phyloP scores from a whole-genome alignment of 2,329 filamentous ascomycete species.

The Penicillium sp. region DNA sequence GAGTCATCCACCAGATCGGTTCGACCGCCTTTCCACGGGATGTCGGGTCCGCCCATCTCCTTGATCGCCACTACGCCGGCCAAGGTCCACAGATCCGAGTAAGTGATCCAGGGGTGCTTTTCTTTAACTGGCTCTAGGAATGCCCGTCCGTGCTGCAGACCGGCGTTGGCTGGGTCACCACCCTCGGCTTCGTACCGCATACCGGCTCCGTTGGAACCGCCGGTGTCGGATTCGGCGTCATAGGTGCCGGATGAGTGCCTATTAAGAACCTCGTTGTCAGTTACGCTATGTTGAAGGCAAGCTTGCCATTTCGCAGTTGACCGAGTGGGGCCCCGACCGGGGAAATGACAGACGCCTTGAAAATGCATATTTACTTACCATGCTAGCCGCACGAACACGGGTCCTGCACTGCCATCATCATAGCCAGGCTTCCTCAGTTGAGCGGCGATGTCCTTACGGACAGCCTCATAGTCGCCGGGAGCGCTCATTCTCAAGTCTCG shows the following conservation, averaged over 20 bases:
- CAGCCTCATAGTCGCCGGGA: conserved; percentile 46
- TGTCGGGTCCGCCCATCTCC: conserved; percentile 59
- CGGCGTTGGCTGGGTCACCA: conserved; percentile 64
- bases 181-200: conserved; percentile 66
- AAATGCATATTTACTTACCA: conserved; percentile 46
- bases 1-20: conserved; percentile 63
- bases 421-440: conserved; percentile 61
- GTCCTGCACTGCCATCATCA: conserved; percentile 64
- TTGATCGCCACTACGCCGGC: conserved; percentile 59
- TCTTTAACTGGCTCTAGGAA: conserved; percentile 64
- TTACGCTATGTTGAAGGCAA: background rate
- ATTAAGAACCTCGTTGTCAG: background rate
- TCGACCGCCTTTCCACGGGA: conserved; percentile 58
- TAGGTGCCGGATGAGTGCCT: conserved; percentile 66
- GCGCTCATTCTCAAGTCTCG: conserved; percentile 35
- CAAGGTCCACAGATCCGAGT: conserved; percentile 65
- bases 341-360: background rate
- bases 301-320: background rate
- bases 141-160: conserved; percentile 61
- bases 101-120: conserved; percentile 63
- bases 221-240: conserved; percentile 58
- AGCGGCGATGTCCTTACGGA: conserved; percentile 54
- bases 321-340: conserved; percentile 5
- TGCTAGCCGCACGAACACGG: conserved; percentile 62
- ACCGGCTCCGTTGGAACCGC: conserved; percentile 63